A percentile compares a stretch with the other conserved stretches of the same genome.
Evolutionary conservation across 352 stramenopile species (phyloP).

Genomic region (Pythium brachiatum): DNA sequence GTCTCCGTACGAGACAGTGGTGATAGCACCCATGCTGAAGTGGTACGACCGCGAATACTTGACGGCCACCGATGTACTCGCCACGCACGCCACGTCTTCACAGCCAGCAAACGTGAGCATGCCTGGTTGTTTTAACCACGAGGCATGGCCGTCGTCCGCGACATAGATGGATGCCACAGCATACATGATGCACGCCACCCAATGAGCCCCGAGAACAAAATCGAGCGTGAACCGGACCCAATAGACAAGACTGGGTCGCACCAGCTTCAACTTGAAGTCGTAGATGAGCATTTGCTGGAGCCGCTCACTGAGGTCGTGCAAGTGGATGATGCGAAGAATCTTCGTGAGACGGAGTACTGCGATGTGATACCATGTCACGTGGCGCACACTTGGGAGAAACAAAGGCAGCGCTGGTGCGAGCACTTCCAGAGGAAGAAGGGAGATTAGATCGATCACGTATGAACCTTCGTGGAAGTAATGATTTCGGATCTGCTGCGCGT

Average conservation of each 20-base stretch:
- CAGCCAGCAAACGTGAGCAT: slow-evolving; percentile 54
- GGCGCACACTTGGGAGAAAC: background rate
- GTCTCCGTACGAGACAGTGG: slow-evolving; percentile 66
- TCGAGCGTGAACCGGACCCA: slow-evolving; percentile 38
- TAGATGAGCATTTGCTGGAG: slow-evolving; percentile 57
- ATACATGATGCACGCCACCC: slow-evolving; percentile 28
- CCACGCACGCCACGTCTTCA: slow-evolving; percentile 30
- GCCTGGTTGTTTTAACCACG: slow-evolving; percentile 26
- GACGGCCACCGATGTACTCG: slow-evolving; percentile 31
- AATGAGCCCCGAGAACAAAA: slow-evolving; percentile 27
- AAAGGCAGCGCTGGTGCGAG: slow-evolving; percentile 7
- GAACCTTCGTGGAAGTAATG: slow-evolving; percentile 36
- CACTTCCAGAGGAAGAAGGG: slow-evolving; percentile 31
- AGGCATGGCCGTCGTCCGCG: background rate
- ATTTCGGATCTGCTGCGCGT: slow-evolving; percentile 23
- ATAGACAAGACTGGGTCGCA: slow-evolving; percentile 27
- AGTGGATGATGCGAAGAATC: slow-evolving; percentile 48
- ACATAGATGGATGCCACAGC: slow-evolving; percentile 11
- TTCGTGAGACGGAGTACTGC: slow-evolving; percentile 46
- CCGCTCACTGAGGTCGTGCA: slow-evolving; percentile 40
- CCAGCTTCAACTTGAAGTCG: slow-evolving; percentile 31
- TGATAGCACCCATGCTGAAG: slow-evolving; percentile 74
- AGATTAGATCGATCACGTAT: slow-evolving; percentile 32
- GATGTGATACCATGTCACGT: slow-evolving; percentile 38
- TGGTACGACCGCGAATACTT: slow-evolving; percentile 56